Evolutionary conservation across 164 flowering plant species (phyloP).

Genomic region (Sedum album): DNA sequence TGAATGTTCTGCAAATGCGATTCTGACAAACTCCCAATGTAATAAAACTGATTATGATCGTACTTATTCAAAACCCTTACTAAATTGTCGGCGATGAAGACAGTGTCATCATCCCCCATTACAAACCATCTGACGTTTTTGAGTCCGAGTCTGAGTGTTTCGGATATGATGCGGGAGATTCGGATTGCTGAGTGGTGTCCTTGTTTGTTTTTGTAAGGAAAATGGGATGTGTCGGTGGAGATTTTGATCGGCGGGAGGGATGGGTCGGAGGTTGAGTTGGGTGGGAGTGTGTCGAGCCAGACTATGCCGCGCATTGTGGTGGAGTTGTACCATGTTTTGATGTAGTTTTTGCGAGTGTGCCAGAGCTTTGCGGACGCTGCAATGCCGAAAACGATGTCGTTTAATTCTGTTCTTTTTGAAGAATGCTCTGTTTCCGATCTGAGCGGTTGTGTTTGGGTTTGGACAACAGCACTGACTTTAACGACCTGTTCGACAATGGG

Average conservation of each 20-base stretch:
- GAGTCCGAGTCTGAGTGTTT: slow-evolving; percentile 34
- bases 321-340: slow-evolving; percentile 36
- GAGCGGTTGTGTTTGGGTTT: not conserved
- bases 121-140: slow-evolving; percentile 18
- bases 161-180: slow-evolving; percentile 50
- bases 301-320: slow-evolving; percentile 31
- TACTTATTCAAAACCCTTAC: slow-evolving; percentile 24
- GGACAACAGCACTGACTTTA: slow-evolving; percentile 1
- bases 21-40: too few species aligned
- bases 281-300: slow-evolving; percentile 30
- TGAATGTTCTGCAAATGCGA: too few species aligned
- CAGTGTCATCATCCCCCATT: slow-evolving; percentile 54
- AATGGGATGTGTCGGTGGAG: slow-evolving; percentile 32
- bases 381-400: slow-evolving; percentile 24
- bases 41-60: slow-evolving; percentile 27
- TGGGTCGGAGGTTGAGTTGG: slow-evolving; percentile 10
- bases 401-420: slow-evolving; percentile 21
- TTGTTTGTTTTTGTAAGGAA: not conserved
- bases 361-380: slow-evolving; percentile 26
- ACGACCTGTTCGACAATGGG: too few species aligned
- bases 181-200: slow-evolving; percentile 43
- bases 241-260: slow-evolving; percentile 37
- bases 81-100: slow-evolving; percentile 54
- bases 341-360: slow-evolving; percentile 38
- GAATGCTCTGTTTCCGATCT: not conserved